These are phyloP conservation scores for Penicillium sp. DNA, from an alignment of 2,329 filamentous ascomycete species.

Conservation along the genomic window DNA sequence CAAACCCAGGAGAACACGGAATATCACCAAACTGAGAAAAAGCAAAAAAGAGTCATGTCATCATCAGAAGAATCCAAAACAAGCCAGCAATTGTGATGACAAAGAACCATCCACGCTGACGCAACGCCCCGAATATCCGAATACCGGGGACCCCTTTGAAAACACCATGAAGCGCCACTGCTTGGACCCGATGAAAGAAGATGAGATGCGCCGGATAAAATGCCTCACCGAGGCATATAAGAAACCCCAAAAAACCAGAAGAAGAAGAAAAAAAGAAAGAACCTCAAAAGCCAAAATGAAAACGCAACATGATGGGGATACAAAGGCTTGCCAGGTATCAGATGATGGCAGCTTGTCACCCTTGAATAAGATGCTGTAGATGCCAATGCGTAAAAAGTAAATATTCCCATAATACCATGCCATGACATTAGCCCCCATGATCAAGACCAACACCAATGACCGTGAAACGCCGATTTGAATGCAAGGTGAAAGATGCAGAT, in stretches of 20 bases:
- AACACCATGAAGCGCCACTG: constrained; percentile 40
- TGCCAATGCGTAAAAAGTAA: constrained; percentile 32
- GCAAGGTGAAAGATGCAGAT: constrained; percentile 30
- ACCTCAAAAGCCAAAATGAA: too few species aligned
- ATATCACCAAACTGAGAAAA: constrained; percentile 1
- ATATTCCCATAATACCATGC: constrained; percentile 29
- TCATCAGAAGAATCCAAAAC: constrained; percentile 25
- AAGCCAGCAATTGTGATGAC: constrained; percentile 11
- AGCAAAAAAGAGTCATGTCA: constrained; percentile 29
- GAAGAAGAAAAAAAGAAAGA: constrained; percentile 11
- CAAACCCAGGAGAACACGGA: neutral
- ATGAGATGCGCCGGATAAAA: constrained; percentile 16
- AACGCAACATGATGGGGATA: neutral
- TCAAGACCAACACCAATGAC: constrained; percentile 24
- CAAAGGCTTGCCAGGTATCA: neutral
- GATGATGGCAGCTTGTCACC: constrained; percentile 7
- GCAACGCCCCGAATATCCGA: constrained; percentile 23
- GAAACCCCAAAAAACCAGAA: constrained; percentile 7
- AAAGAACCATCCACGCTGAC: constrained; percentile 16
- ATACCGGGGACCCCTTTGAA: constrained; percentile 19
- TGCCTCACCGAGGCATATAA: neutral
- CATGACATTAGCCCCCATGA: constrained; percentile 21
- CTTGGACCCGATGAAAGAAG: constrained; percentile 29
- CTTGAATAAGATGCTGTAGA: constrained; percentile 35
- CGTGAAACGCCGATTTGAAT: constrained; percentile 41